A percentile compares a stretch with the other conserved stretches of the same genome.
Evolutionary conservation across 2,329 filamentous ascomycete species (phyloP).

Genomic region (Phialocephala sp.): DNA sequence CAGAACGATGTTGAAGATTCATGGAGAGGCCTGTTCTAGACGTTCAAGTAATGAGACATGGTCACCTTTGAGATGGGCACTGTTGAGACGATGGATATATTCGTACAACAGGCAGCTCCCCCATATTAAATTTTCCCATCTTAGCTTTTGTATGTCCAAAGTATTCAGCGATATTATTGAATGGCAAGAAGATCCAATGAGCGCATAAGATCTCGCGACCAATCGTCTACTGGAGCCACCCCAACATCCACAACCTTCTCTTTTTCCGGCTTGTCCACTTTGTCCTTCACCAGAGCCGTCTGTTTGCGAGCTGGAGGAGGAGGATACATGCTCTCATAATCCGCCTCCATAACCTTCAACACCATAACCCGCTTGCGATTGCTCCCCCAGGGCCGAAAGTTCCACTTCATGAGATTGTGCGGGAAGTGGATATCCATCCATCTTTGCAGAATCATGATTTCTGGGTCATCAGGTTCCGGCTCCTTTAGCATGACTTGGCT

Average conservation of each 20-base stretch:
- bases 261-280: background rate
- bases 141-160: background rate
- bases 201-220: background rate
- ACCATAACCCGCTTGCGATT: background rate
- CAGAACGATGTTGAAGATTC: background rate
- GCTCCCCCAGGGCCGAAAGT: background rate
- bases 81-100: too few species aligned
- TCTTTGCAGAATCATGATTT: background rate
- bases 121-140: too few species aligned
- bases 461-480: background rate
- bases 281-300: background rate
- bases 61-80: too few species aligned
- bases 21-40: background rate
- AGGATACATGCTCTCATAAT: background rate
- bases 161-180: background rate
- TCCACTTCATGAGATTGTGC: background rate
- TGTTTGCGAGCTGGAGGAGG: background rate
- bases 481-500: background rate
- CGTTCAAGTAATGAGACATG: too few species aligned
- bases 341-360: background rate
- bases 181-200: background rate
- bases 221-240: background rate
- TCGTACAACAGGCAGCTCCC: too few species aligned
- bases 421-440: background rate
- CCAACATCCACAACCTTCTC: background rate